These are phyloP conservation scores for Russula vinacea DNA, from an alignment of 768 basidiomycete genomes.

Conservation along the genomic window DNA sequence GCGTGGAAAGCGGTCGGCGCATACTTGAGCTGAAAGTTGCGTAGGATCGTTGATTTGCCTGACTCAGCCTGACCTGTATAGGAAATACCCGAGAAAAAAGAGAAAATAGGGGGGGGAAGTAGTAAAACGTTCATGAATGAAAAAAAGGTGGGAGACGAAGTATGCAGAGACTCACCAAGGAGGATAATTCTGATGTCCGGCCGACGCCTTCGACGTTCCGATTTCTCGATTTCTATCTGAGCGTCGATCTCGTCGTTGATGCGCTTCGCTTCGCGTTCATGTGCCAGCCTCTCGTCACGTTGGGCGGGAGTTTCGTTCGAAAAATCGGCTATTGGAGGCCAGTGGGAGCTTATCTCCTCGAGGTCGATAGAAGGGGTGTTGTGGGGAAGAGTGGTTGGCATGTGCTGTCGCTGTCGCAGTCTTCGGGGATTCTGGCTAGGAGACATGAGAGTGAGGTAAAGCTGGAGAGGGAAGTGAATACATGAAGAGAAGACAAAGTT, in stretches of 20 bases:
- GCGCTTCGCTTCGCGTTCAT: conserved; percentile 50
- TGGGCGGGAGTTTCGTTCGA: conserved; percentile 45
- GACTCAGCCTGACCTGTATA: conserved; percentile 60
- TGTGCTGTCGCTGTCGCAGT: background rate
- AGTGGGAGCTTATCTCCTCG: conserved; percentile 26
- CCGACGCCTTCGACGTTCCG: conserved; percentile 40
- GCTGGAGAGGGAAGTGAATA: too few relatives aligned
- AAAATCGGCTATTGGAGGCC: conserved; percentile 38
- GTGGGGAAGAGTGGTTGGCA: background rate
- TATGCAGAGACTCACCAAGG: conserved; percentile 44
- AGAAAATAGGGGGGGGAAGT: background rate
- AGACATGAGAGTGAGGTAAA: background rate
- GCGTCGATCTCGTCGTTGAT: conserved; percentile 55
- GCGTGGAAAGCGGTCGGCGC: conserved; percentile 56
- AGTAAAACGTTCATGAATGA: background rate
- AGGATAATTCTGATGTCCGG: conserved; percentile 51
- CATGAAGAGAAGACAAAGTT: background rate
- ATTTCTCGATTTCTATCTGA: conserved; percentile 47
- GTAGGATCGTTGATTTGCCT: conserved; percentile 64
- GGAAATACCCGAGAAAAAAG: background rate
- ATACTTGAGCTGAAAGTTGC: conserved; percentile 62
- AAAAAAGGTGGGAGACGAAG: background rate
- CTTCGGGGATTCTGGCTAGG: background rate
- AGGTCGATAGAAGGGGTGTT: conserved; percentile 16
- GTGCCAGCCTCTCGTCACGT: conserved; percentile 40